Conservation (phyloP, 805 yeast genomes). For the Grigorovia jiainica region DNA sequence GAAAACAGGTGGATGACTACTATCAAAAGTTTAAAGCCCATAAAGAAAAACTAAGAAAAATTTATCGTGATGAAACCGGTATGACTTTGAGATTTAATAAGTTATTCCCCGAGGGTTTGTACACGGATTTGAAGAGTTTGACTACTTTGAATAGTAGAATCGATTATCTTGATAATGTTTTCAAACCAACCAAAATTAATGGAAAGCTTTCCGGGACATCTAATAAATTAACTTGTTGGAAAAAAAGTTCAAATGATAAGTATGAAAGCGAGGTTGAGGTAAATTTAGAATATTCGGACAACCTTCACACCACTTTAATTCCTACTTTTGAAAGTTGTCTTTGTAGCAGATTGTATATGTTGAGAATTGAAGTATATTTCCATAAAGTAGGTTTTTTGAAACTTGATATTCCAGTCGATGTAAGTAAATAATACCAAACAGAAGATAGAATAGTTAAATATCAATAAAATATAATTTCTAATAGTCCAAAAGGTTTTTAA, state of each 20-base stretch:
- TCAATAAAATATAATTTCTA: too few relatives aligned
- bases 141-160: conserved; percentile 15
- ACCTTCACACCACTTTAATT: conserved; percentile 32
- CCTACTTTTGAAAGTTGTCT: conserved; percentile 41
- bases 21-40: conserved; percentile 2
- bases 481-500: too few relatives aligned
- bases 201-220: too few relatives aligned
- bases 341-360: conserved; percentile 36
- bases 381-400: conserved; percentile 8
- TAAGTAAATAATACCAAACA: too few relatives aligned
- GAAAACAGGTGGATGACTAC: conserved; percentile 7
- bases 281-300: conserved; percentile 15
- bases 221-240: not conserved
- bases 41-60: conserved; percentile 10
- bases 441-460: too few relatives aligned
- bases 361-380: conserved; percentile 33
- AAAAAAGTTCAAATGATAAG: conserved; percentile 1
- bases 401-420: conserved; percentile 11
- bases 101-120: conserved; percentile 17
- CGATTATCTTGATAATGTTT: conserved; percentile 13
- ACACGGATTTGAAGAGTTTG: conserved; percentile 25
- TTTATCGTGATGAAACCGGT: conserved; percentile 11
- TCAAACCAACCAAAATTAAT: conserved; percentile 14
- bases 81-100: conserved; percentile 17
- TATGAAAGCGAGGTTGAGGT: conserved; percentile 26